These are phyloP conservation scores for Phaeosphaeriaceae sp. DNA, from an alignment of 2,329 filamentous ascomycete species.

Conservation along the genomic window DNA sequence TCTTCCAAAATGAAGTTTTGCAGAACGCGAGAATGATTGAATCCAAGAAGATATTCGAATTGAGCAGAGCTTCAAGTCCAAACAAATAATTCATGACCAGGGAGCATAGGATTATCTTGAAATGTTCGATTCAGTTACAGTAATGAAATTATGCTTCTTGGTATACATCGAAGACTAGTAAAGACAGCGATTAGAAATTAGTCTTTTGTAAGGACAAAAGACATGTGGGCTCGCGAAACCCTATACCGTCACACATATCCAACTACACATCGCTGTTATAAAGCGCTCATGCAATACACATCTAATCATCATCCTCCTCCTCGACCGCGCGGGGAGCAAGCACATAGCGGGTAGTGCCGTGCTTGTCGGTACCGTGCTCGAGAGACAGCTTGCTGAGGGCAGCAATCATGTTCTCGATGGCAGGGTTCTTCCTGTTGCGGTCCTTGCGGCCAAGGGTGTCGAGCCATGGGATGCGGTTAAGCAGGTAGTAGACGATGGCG, in stretches of 20 bases:
- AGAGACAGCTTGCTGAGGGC: slow-evolving; percentile 70
- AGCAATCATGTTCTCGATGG: slow-evolving; percentile 71
- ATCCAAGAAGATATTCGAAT: too few species aligned
- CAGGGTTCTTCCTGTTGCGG: slow-evolving; percentile 66
- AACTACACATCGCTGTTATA: slow-evolving; percentile 33
- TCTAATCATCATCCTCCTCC: slow-evolving; percentile 57
- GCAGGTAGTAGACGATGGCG: slow-evolving; percentile 69
- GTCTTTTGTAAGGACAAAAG: slow-evolving; percentile 20
- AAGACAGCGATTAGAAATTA: slow-evolving; percentile 37
- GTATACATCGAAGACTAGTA: slow-evolving; percentile 39
- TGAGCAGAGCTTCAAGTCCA: too few species aligned
- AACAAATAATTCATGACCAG: too few species aligned
- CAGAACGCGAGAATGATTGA: too few species aligned
- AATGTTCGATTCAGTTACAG: slow-evolving; percentile 25
- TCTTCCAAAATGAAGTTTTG: neutral
- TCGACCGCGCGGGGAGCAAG: slow-evolving; percentile 56
- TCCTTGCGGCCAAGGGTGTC: slow-evolving; percentile 70
- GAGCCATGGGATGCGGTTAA: slow-evolving; percentile 66
- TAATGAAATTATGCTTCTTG: slow-evolving; percentile 39
- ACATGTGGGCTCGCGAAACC: slow-evolving; percentile 33
- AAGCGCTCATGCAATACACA: slow-evolving; percentile 16
- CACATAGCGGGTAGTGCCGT: slow-evolving; percentile 54
- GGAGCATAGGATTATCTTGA: neutral
- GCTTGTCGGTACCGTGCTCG: slow-evolving; percentile 63
- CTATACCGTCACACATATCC: slow-evolving; percentile 29